A percentile compares a stretch with the other conserved stretches of the same genome.
Conservation (phyloP, 257 asterid species). For the Solanum sparsipilum region DNA sequence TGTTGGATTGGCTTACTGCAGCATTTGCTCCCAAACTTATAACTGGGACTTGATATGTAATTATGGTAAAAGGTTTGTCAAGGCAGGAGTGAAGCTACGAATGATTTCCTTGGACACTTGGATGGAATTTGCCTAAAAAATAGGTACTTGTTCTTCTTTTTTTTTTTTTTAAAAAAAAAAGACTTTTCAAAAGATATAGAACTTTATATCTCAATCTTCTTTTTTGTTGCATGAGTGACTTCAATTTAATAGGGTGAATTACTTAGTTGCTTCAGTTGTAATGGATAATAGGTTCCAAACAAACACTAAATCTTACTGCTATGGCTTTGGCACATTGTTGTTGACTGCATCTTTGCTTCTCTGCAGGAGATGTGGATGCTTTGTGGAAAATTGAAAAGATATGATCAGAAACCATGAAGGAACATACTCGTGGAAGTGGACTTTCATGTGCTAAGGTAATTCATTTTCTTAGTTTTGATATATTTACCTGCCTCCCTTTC, state of each 20-base stretch:
- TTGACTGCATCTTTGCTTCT: neutral
- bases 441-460: constrained; percentile 91
- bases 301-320: neutral
- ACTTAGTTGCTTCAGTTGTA: neutral
- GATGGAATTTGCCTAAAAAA: constrained; percentile 81
- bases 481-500: neutral
- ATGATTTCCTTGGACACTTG: constrained; percentile 57
- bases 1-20: constrained; percentile 26
- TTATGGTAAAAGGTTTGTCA: constrained; percentile 53
- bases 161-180: neutral
- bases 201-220: neutral
- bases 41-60: constrained; percentile 68
- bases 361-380: constrained; percentile 64
- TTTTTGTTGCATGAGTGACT: neutral
- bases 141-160: constrained; percentile 28
- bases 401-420: constrained; percentile 62
- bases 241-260: no score
- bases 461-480: neutral
- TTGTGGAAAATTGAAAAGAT: constrained; percentile 74
- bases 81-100: constrained; percentile 59
- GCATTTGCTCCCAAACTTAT: constrained; percentile 49
- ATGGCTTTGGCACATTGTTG: neutral
- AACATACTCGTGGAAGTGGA: constrained; percentile 64
- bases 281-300: neutral
- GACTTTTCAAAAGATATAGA: neutral